Conservation (phyloP, 139 green algal species). For the Pseudopediastrum boryanum region DNA sequence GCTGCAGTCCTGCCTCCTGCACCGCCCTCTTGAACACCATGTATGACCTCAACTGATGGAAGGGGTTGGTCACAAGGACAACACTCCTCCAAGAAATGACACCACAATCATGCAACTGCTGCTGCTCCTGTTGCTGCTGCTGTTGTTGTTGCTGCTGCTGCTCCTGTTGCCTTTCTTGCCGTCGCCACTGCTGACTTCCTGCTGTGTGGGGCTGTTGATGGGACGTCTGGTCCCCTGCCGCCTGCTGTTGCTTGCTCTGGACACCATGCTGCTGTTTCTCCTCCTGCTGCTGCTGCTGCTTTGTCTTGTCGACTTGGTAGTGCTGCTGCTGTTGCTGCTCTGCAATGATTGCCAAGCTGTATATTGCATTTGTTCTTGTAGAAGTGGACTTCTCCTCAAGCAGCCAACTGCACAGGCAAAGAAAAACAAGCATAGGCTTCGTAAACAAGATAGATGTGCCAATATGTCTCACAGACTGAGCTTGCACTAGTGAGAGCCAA, state of each 20-base stretch:
- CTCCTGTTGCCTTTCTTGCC: background rate
- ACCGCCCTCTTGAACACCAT: constrained; percentile 27
- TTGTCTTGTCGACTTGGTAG: background rate
- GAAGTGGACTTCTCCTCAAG: constrained; percentile 34
- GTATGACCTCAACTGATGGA: constrained; percentile 41
- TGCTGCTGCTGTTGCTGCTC: constrained; percentile 13
- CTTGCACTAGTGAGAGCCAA: too few relatives aligned
- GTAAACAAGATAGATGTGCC: background rate
- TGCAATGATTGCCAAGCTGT: constrained; percentile 18
- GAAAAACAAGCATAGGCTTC: background rate
- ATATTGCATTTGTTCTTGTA: constrained; percentile 32
- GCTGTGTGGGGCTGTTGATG: too few relatives aligned
- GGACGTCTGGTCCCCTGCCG: too few relatives aligned
- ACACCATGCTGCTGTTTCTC: background rate
- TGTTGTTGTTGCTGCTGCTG: background rate
- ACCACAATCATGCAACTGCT: background rate
- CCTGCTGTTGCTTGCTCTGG: too few relatives aligned
- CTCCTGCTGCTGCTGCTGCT: background rate
- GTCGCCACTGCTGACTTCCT: too few relatives aligned
- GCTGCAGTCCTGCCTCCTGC: background rate
- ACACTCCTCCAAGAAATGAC: background rate
- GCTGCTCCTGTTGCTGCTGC: background rate
- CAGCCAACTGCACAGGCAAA: constrained; percentile 18
- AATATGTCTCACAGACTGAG: too few relatives aligned
- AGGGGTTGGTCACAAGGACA: constrained; percentile 39